These are phyloP conservation scores for Neckera pumila DNA, from an alignment of 225 moss, liverwort and hornwort genomes.

Conservation along the genomic window DNA sequence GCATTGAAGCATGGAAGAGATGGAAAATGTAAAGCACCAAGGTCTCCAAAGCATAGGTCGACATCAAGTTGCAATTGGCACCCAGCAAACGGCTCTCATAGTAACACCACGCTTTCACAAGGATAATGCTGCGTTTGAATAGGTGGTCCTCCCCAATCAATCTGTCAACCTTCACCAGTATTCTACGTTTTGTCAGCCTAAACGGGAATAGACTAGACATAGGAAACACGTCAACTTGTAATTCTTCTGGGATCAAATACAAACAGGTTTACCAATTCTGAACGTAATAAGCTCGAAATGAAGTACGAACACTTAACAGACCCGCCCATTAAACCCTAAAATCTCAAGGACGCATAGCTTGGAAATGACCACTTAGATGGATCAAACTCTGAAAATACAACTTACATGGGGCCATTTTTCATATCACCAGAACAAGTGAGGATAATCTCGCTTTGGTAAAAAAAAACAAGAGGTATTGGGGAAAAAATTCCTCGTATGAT, in stretches of 20 bases:
- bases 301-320: neutral
- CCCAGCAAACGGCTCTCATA: conserved; percentile 77
- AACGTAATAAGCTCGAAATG: neutral
- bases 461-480: neutral
- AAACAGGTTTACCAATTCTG: neutral
- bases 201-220: neutral
- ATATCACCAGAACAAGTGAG: neutral
- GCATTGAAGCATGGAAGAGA: conserved; percentile 63
- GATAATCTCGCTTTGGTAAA: no score
- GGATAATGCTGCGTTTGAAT: conserved; percentile 78
- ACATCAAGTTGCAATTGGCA: conserved; percentile 73
- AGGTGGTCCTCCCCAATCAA: conserved; percentile 53
- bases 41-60: conserved; percentile 85
- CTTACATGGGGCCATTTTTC: no score
- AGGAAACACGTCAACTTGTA: neutral
- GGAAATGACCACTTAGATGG: neutral
- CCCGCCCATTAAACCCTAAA: neutral
- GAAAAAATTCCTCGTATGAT: neutral
- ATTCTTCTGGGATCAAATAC: neutral
- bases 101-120: conserved; percentile 92
- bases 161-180: conserved; percentile 56
- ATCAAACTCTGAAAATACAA: neutral
- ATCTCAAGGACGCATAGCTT: neutral
- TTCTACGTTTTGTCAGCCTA: neutral
- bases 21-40: conserved; percentile 86